A percentile compares a stretch with the other conserved stretches of the same genome.
phyloP scores from a whole-genome alignment of 495 filamentous ascomycete species.

The Penicillium daleae region DNA sequence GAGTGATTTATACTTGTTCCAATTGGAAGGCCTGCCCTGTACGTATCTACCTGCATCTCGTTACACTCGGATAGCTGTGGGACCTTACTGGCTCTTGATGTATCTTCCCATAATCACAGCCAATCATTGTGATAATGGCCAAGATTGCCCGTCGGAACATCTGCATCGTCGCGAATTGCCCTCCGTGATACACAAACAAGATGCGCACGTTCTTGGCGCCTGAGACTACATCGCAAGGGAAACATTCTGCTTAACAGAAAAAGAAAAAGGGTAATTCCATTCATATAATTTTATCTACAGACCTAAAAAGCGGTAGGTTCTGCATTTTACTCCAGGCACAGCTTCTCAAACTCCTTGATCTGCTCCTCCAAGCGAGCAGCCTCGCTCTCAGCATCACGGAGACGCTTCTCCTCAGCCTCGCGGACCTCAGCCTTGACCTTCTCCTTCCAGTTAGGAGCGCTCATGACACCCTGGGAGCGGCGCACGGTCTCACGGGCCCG shows the following conservation, averaged over 20 bases:
- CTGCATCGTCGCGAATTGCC: background rate
- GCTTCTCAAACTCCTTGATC: slow-evolving; percentile 53
- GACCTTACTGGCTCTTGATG: background rate
- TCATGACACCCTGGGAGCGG: slow-evolving; percentile 41
- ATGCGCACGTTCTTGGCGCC: background rate
- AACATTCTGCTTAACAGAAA: background rate
- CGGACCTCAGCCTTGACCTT: slow-evolving; percentile 59
- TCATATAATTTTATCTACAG: slow-evolving; percentile 22
- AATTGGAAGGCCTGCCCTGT: background rate
- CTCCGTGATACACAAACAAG: background rate
- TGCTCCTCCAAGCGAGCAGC: slow-evolving; percentile 57
- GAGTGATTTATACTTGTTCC: background rate
- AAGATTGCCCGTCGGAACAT: background rate
- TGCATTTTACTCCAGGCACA: slow-evolving; percentile 46
- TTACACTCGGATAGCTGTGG: background rate
- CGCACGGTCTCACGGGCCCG: slow-evolving; percentile 40
- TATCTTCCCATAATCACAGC: background rate
- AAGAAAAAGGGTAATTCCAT: slow-evolving; percentile 12
- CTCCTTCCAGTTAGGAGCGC: slow-evolving; percentile 43
- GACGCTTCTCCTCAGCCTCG: slow-evolving; percentile 61
- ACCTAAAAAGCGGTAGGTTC: background rate
- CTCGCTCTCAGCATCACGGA: slow-evolving; percentile 61
- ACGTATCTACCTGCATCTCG: background rate
- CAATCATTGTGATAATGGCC: background rate
- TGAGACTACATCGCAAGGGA: no score